Conservation (phyloP, 2,329 filamentous ascomycete species). For the Ampelomyces quisqualis region DNA sequence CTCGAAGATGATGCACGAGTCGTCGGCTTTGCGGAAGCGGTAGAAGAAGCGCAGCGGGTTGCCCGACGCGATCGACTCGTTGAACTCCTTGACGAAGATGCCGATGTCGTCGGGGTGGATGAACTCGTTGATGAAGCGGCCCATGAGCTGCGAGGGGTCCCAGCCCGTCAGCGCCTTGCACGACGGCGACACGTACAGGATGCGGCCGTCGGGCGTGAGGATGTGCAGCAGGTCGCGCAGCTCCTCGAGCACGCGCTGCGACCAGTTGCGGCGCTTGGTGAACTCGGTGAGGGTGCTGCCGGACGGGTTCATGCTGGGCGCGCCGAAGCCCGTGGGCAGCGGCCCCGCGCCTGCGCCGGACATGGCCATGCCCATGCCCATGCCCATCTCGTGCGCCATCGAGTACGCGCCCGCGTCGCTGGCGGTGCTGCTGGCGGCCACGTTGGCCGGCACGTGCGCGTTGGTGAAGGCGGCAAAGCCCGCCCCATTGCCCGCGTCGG, state of each 20-base stretch:
- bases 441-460: slow-evolving; percentile 29
- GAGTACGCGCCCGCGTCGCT: slow-evolving; percentile 27
- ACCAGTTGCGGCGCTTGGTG: slow-evolving; percentile 74
- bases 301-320: slow-evolving; percentile 45
- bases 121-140: slow-evolving; percentile 75
- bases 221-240: slow-evolving; percentile 87
- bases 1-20: slow-evolving; percentile 77
- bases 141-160: slow-evolving; percentile 66
- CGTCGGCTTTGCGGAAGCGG: slow-evolving; percentile 74
- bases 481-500: slow-evolving; percentile 20
- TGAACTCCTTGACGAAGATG: slow-evolving; percentile 83
- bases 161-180: slow-evolving; percentile 75
- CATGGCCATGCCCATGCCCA: too few species aligned
- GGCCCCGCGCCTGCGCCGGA: slow-evolving; percentile 56
- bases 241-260: slow-evolving; percentile 84
- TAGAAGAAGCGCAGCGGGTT: slow-evolving; percentile 82
- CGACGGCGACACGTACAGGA: slow-evolving; percentile 84
- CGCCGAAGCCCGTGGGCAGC: slow-evolving; percentile 57
- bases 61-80: slow-evolving; percentile 82
- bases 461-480: slow-evolving; percentile 26
- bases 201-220: slow-evolving; percentile 77
- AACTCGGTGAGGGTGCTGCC: slow-evolving; percentile 64
- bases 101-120: slow-evolving; percentile 83
- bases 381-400: slow-evolving; percentile 24
- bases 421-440: slow-evolving; percentile 27